phyloP scores from a whole-genome alignment of 768 basidiomycete genomes.

The Leucosporidium yakuticum region DNA sequence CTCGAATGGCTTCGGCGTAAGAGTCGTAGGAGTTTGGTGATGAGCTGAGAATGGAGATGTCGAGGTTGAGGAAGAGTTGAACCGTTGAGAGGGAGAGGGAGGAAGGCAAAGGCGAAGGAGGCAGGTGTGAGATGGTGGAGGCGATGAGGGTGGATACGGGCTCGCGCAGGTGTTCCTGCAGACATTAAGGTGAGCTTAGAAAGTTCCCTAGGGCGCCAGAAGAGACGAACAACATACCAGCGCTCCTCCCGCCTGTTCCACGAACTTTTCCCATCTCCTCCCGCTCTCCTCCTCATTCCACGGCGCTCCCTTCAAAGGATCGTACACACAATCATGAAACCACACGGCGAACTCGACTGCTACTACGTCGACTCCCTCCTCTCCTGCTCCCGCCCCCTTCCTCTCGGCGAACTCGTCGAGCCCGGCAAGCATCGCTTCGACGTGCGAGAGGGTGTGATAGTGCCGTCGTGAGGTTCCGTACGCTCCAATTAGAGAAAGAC shows the following conservation, averaged over 20 bases:
- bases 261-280: background rate
- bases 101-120: background rate
- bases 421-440: background rate
- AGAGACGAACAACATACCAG: background rate
- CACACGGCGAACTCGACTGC: background rate
- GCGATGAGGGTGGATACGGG: background rate
- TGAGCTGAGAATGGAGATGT: background rate
- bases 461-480: background rate
- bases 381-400: too few species aligned
- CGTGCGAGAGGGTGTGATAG: background rate
- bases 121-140: background rate
- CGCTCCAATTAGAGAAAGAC: too few species aligned
- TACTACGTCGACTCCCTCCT: background rate
- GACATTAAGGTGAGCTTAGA: background rate
- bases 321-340: background rate
- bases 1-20: too few species aligned
- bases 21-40: too few species aligned
- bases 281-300: conserved; percentile 1
- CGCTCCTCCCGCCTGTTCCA: background rate
- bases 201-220: too few species aligned
- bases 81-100: background rate
- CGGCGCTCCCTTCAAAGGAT: background rate
- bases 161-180: background rate
- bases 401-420: background rate
- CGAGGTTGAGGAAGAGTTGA: background rate